Evolutionary conservation across 2,329 filamentous ascomycete genomes (phyloP).

Genomic region (Phaeoacremonium minimum): DNA sequence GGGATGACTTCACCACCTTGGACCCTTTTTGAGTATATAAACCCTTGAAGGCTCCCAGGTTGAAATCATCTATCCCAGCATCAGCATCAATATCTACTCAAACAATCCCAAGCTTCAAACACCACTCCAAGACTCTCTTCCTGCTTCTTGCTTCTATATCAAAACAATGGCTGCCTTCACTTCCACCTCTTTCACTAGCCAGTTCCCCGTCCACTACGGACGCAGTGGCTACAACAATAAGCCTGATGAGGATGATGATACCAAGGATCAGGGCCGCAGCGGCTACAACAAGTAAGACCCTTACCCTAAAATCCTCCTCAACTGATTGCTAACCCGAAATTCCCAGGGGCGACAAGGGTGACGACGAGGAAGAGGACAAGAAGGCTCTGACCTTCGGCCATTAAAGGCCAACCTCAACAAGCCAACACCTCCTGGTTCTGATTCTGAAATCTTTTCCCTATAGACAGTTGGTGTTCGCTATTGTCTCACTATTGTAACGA

Average conservation of each 20-base stretch:
- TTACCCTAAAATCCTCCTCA: background rate
- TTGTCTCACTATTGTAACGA: background rate
- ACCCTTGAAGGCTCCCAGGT: constrained; percentile 9
- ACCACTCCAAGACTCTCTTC: constrained; percentile 3
- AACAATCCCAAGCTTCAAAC: constrained; percentile 6
- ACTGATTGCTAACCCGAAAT: constrained; percentile 5
- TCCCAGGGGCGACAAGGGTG: constrained; percentile 15
- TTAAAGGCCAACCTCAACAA: constrained; percentile 16
- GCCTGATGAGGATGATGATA: constrained; percentile 25
- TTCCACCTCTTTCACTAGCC: constrained; percentile 22
- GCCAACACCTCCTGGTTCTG: constrained; percentile 10
- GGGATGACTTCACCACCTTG: constrained; percentile 8
- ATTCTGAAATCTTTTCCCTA: no score
- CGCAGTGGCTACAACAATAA: constrained; percentile 36
- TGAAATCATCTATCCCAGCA: constrained; percentile 15
- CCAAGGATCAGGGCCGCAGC: constrained; percentile 35
- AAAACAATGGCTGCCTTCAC: constrained; percentile 30
- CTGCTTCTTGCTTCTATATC: constrained; percentile 12
- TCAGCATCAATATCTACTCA: constrained; percentile 11
- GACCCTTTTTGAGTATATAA: constrained; percentile 17
- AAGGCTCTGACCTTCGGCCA: constrained; percentile 19
- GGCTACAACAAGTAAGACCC: constrained; percentile 38
- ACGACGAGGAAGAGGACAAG: constrained; percentile 21
- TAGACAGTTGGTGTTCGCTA: no score
- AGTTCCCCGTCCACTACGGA: constrained; percentile 32